These are phyloP conservation scores for Chenopodium formosanum DNA, from an alignment of 148 eudicot species.

Conservation along the genomic window DNA sequence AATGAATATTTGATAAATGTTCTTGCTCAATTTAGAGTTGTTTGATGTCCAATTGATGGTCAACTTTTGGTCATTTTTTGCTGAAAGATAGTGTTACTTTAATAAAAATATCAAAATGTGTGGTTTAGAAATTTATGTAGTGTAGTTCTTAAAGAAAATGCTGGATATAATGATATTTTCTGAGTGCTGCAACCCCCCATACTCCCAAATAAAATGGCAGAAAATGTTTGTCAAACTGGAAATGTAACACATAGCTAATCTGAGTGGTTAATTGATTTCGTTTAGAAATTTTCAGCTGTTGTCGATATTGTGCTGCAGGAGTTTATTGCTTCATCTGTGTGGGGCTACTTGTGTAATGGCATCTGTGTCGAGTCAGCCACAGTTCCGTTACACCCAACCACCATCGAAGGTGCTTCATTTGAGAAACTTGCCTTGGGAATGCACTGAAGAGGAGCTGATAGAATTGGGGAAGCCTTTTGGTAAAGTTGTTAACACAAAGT, in stretches of 20 bases:
- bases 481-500: slow-evolving; percentile 92
- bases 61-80: background rate
- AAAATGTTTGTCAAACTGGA: too few species aligned
- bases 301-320: slow-evolving; percentile 17
- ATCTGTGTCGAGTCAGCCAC: slow-evolving; percentile 93
- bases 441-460: slow-evolving; percentile 85
- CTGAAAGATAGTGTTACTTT: background rate
- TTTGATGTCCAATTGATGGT: background rate
- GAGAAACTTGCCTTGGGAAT: slow-evolving; percentile 99
- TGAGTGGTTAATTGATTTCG: background rate
- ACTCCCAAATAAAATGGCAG: too few species aligned
- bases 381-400: slow-evolving; percentile 96
- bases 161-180: background rate
- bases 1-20: too few species aligned
- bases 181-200: background rate
- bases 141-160: background rate
- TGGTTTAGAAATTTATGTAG: too few species aligned
- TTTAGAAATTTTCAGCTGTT: background rate
- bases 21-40: background rate
- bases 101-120: too few species aligned
- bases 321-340: background rate
- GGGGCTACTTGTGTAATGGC: slow-evolving; percentile 50
- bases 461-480: slow-evolving; percentile 97
- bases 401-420: slow-evolving; percentile 98
- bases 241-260: background rate